Evolutionary conservation across 2,329 filamentous ascomycete genomes (phyloP).

Genomic region (Cordyceps fumosorosea): DNA sequence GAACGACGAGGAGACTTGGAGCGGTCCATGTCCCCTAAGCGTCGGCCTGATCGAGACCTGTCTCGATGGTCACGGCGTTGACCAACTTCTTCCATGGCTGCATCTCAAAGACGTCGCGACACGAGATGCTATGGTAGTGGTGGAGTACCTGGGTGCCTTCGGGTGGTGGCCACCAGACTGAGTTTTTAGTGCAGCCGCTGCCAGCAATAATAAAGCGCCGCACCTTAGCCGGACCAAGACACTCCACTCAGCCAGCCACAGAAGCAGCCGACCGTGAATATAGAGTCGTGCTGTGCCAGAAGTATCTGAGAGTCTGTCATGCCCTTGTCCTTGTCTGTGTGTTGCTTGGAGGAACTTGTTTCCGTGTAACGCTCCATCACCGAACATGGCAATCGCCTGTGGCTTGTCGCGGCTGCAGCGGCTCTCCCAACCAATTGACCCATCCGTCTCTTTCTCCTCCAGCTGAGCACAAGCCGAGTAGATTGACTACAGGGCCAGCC

Average conservation of each 20-base stretch:
- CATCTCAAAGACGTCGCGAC: conserved; percentile 31
- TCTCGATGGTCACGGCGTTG: conserved; percentile 32
- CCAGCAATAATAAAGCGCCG: conserved; percentile 31
- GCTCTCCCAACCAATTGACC: background rate
- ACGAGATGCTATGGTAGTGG: conserved; percentile 23
- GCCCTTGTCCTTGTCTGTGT: background rate
- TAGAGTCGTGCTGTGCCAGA: background rate
- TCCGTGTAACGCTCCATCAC: background rate
- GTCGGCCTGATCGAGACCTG: conserved; percentile 30
- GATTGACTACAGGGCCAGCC: background rate
- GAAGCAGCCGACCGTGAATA: background rate
- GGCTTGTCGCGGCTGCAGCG: background rate
- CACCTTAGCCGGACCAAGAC: conserved; percentile 29
- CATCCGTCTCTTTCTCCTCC: background rate
- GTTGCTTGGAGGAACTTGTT: background rate
- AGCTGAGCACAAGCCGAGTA: background rate
- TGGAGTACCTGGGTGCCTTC: conserved; percentile 16
- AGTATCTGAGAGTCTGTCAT: background rate
- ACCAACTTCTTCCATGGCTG: conserved; percentile 35
- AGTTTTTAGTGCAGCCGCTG: conserved; percentile 32
- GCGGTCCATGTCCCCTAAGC: conserved; percentile 26
- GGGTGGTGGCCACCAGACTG: conserved; percentile 21
- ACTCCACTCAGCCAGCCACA: conserved; percentile 7
- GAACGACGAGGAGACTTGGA: conserved; percentile 26
- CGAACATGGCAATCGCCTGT: background rate